phyloP scores from a whole-genome alignment of 73 alveolate genomes.

The Symbiodinium natans region DNA sequence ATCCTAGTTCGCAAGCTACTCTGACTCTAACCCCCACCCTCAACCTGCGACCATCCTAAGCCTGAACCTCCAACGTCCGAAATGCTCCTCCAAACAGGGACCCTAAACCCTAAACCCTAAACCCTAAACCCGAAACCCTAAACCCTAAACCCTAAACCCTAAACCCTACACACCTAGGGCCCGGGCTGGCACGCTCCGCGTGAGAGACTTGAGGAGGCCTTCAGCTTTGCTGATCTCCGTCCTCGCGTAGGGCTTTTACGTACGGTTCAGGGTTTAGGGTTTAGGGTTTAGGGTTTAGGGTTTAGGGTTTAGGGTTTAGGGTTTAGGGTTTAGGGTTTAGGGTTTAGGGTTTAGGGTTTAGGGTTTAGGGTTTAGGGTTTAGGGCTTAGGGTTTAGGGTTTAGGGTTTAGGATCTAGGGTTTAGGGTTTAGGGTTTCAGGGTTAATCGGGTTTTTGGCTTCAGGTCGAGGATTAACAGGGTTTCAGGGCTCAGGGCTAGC shows the following conservation, averaged over 20 bases:
- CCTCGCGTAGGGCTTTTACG: background rate
- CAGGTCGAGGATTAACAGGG: no score
- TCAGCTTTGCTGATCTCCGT: slow-evolving; percentile 65
- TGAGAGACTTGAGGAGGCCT: slow-evolving; percentile 29
- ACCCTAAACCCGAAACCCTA: background rate
- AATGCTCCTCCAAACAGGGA: no score
- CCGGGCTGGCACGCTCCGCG: slow-evolving; percentile 43
- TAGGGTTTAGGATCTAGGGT: no score
- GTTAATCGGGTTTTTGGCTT: no score
- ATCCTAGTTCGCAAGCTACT: background rate
- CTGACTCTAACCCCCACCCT: no score
- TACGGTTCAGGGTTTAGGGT: background rate
- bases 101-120: background rate
- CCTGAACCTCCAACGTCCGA: no score
- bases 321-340: background rate
- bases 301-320: background rate
- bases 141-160: background rate
- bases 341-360: background rate
- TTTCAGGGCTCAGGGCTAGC: no score
- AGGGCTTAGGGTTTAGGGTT: no score
- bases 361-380: no score
- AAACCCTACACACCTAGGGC: background rate
- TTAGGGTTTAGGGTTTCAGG: no score
- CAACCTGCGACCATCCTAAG: no score
- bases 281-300: no score